These are phyloP conservation scores for Hsuehochloa calcarea DNA, from an alignment of 176 grass and related monocot genomes.

Conservation along the genomic window DNA sequence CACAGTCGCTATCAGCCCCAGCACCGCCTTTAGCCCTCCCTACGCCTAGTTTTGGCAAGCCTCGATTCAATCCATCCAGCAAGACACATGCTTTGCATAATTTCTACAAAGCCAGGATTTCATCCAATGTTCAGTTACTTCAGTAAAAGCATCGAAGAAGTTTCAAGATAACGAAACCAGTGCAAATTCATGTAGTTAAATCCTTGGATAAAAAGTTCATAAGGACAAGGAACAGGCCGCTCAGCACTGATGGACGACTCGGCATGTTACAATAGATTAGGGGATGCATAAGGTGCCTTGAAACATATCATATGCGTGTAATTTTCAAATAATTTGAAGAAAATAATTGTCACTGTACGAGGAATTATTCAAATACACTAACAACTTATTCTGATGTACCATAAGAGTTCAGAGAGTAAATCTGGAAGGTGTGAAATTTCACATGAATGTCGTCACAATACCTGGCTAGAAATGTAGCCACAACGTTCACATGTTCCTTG, in stretches of 20 bases:
- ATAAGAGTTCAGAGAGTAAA: not conserved
- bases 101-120: slow-evolving; percentile 52
- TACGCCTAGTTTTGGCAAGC: slow-evolving; percentile 82
- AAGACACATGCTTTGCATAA: slow-evolving; percentile 87
- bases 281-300: not conserved
- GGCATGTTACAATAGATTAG: not conserved
- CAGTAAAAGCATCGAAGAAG: not conserved
- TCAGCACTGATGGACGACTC: not conserved
- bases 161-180: not conserved
- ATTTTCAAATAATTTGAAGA: not conserved
- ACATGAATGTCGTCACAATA: slow-evolving; percentile 24
- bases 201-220: not conserved
- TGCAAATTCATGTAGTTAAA: not conserved
- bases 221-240: not conserved
- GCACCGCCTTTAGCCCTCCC: slow-evolving; percentile 49
- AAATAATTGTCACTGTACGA: not conserved
- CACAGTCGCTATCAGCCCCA: slow-evolving; percentile 27
- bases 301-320: not conserved
- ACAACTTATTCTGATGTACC: slow-evolving; percentile 31
- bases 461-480: slow-evolving; percentile 89
- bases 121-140: not conserved
- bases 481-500: slow-evolving; percentile 73
- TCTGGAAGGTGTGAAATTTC: not conserved
- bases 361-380: not conserved
- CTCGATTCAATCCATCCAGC: slow-evolving; percentile 81